Evolutionary conservation across 768 basidiomycete genomes (phyloP).

Genomic region (Lactifluus subvellereus): DNA sequence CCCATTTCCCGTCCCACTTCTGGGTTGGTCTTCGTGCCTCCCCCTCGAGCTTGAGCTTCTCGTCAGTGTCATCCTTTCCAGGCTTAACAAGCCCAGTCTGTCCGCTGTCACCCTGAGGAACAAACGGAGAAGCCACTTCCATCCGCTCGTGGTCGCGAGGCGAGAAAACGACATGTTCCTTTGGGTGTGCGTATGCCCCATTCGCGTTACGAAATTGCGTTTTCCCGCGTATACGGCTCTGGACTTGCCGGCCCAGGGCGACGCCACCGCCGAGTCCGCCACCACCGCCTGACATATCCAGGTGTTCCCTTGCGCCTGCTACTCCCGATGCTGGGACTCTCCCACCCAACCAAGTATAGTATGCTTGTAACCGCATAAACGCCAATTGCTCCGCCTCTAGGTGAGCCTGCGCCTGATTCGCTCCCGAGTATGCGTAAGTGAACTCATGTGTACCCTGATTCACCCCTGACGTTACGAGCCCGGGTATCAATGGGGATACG

Average conservation of each 20-base stretch:
- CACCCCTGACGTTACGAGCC: background rate
- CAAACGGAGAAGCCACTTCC: constrained; percentile 2
- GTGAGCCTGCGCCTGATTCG: constrained; percentile 1
- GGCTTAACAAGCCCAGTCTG: background rate
- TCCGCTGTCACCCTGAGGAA: background rate
- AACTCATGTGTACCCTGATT: constrained; percentile 3
- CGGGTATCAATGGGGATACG: background rate
- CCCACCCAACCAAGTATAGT: constrained; percentile 11
- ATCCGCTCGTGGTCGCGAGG: constrained; percentile 12
- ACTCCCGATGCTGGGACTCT: background rate
- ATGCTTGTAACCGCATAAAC: constrained; percentile 11
- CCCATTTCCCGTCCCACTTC: constrained; percentile 21
- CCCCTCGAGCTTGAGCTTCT: background rate
- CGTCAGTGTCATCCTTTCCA: background rate
- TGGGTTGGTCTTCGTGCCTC: background rate
- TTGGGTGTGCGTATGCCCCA: constrained; percentile 20
- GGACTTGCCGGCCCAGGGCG: constrained; percentile 8
- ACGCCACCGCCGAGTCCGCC: constrained; percentile 22
- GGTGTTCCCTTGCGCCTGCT: constrained; percentile 12
- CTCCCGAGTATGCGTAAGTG: constrained; percentile 6
- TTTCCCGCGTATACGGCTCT: constrained; percentile 17
- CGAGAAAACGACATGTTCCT: constrained; percentile 21
- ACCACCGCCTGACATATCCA: constrained; percentile 17
- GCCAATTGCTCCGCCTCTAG: constrained; percentile 16
- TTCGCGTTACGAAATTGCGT: constrained; percentile 6